Percentiles rank a stretch among this genome's conserved stretches.
phyloP scores from a whole-genome alignment of 306 rosid genomes.

The Canavalia gladiata region DNA sequence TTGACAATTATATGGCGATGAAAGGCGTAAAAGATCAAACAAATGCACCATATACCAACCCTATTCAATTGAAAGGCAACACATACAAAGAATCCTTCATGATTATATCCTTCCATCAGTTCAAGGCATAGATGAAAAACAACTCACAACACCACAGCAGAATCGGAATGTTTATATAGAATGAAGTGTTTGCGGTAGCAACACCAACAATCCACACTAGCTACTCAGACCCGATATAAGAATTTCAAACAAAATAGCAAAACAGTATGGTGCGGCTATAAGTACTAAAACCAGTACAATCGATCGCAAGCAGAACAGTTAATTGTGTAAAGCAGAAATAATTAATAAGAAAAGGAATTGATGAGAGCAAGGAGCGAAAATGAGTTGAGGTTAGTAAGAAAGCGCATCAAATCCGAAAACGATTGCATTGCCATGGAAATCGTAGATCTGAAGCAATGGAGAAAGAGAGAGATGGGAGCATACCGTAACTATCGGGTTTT shows the following conservation, averaged over 20 bases:
- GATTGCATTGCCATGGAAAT: not conserved
- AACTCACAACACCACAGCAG: not conserved
- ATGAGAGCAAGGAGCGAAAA: conserved; percentile 6
- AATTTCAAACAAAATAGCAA: conserved; percentile 18
- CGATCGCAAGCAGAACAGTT: not conserved
- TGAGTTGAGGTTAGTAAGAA: not conserved
- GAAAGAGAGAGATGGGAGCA: not conserved
- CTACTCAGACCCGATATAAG: not conserved
- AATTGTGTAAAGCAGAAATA: not conserved
- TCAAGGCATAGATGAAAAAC: not conserved
- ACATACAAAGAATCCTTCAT: not conserved
- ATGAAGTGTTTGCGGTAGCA: not conserved
- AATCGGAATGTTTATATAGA: not conserved
- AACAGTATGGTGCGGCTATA: not conserved
- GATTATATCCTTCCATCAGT: not conserved
- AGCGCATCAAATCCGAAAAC: not conserved
- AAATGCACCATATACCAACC: not conserved
- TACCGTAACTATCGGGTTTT: conserved; percentile 28
- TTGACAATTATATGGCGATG: not conserved
- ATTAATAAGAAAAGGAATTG: not conserved
- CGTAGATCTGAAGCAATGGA: conserved; percentile 18
- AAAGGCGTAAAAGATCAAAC: not conserved
- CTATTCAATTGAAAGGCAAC: not conserved
- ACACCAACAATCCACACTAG: not conserved
- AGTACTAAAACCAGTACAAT: not conserved